Conservation (phyloP, 495 filamentous ascomycete genomes). For the Penicillium lividum region DNA sequence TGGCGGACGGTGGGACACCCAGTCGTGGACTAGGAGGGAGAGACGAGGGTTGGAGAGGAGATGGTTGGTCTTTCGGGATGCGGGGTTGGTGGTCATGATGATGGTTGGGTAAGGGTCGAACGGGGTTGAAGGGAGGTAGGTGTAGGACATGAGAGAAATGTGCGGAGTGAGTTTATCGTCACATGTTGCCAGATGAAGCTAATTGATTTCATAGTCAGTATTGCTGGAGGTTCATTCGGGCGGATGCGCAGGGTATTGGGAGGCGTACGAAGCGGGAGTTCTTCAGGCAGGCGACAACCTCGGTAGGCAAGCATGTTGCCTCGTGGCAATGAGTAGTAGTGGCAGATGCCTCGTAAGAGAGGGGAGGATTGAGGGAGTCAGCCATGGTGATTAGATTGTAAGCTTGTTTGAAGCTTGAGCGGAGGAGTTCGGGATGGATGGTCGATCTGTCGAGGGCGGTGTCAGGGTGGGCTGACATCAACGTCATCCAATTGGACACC, state of each 20-base stretch:
- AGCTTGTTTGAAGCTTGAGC: background rate
- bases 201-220: constrained; percentile 1
- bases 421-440: background rate
- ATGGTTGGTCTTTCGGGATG: constrained; percentile 86
- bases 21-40: constrained; percentile 95
- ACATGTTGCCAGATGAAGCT: constrained; percentile 96
- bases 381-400: constrained; percentile 34
- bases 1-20: constrained; percentile 91
- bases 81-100: constrained; percentile 90
- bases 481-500: constrained; percentile 5
- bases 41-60: constrained; percentile 86
- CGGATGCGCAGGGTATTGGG: background rate
- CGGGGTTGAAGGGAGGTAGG: constrained; percentile 85
- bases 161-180: constrained; percentile 78
- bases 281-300: constrained; percentile 87
- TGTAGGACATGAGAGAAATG: constrained; percentile 98
- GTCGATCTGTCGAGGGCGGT: constrained; percentile 5
- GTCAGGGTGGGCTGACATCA: constrained; percentile 2
- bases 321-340: constrained; percentile 69
- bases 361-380: constrained; percentile 53
- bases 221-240: constrained; percentile 5
- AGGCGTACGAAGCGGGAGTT: constrained; percentile 86
- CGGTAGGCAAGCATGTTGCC: constrained; percentile 68
- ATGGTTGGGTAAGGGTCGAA: constrained; percentile 72
- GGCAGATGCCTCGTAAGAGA: constrained; percentile 73